Evolutionary conservation across 2,329 filamentous ascomycete genomes (phyloP).

Genomic region (Xylariaceae sp.): DNA sequence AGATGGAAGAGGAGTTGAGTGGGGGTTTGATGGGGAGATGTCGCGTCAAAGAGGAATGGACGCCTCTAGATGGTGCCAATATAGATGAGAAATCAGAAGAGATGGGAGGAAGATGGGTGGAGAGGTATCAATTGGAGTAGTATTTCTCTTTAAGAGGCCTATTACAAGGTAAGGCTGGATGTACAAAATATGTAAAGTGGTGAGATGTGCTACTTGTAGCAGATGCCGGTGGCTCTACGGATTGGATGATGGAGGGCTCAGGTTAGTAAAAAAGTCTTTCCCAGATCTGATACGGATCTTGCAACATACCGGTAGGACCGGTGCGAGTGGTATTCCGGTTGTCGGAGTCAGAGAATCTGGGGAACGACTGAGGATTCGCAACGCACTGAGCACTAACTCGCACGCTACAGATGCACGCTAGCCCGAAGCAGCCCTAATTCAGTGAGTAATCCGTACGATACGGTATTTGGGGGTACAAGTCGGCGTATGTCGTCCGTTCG

Average conservation of each 20-base stretch:
- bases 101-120: background rate
- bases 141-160: background rate
- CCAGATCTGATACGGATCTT: background rate
- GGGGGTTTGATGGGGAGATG: background rate
- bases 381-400: background rate
- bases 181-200: too few species aligned
- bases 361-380: constrained; percentile 16
- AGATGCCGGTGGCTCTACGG: too few species aligned
- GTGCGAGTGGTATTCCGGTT: constrained; percentile 23
- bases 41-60: background rate
- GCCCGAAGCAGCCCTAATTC: too few species aligned
- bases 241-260: background rate
- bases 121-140: background rate
- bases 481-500: too few species aligned
- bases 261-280: background rate
- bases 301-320: background rate
- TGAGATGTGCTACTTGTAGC: too few species aligned
- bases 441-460: too few species aligned
- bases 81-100: background rate
- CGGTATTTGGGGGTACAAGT: too few species aligned
- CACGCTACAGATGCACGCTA: background rate
- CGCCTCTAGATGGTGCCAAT: background rate
- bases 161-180: background rate
- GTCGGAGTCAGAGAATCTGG: constrained; percentile 26
- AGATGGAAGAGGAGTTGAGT: background rate